phyloP scores from a whole-genome alignment of 2,329 filamentous ascomycete genomes.

The Diaporthe citrichinensis region DNA sequence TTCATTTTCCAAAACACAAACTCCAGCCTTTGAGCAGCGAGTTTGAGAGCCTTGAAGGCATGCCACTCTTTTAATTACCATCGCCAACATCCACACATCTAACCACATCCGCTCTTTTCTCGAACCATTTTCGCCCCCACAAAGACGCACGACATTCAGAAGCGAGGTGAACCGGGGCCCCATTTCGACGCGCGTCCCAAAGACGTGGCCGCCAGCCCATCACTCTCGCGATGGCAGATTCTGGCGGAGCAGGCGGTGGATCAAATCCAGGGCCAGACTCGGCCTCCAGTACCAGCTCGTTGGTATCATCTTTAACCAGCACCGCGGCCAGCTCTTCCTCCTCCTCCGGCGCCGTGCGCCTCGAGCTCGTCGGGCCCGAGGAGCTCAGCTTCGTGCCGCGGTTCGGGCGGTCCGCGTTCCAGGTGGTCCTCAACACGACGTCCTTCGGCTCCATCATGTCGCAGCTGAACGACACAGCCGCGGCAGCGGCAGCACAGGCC shows the following conservation, averaged over 20 bases:
- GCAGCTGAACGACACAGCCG: conserved; percentile 25
- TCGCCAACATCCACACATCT: background rate
- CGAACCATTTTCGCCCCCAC: conserved; percentile 2
- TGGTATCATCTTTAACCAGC: background rate
- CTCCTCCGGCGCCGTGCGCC: background rate
- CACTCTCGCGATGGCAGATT: background rate
- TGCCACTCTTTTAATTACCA: conserved; percentile 6
- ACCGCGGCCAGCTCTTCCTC: background rate
- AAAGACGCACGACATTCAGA: background rate
- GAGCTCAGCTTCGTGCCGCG: conserved; percentile 37
- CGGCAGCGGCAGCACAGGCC: conserved; percentile 3
- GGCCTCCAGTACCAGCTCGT: background rate
- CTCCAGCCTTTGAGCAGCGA: background rate
- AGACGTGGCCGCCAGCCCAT: conserved; percentile 20
- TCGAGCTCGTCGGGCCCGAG: conserved; percentile 32
- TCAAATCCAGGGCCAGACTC: background rate
- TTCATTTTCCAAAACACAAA: background rate
- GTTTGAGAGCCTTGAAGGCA: conserved; percentile 8
- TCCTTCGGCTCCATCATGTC: conserved; percentile 34
- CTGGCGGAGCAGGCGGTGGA: conserved; percentile 15
- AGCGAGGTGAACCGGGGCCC: background rate
- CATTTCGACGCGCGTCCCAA: conserved; percentile 17
- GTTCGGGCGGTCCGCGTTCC: conserved; percentile 35
- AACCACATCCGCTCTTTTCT: conserved; percentile 10
- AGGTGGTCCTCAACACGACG: conserved; percentile 39